Evolutionary conservation across 148 eudicot genomes (phyloP).

Genomic region (Dianthus caryophyllus): DNA sequence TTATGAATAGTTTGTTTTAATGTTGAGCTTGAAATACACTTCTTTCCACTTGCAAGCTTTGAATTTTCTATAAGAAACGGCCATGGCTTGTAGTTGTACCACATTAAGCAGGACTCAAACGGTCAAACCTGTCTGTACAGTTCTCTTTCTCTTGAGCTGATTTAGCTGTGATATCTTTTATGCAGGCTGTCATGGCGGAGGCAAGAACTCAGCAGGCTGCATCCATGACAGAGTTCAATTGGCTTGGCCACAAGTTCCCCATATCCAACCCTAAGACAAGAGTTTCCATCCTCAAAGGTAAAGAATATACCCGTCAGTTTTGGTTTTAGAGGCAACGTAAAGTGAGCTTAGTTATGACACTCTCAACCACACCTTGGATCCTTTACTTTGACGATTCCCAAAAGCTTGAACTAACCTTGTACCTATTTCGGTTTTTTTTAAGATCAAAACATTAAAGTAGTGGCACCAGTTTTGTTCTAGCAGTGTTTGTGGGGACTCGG

Average conservation of each 20-base stretch:
- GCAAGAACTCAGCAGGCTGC: constrained; percentile 99
- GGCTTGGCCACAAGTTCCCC: constrained; percentile 90
- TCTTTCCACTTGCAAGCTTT: constrained; percentile 2
- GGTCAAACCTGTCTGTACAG: not conserved
- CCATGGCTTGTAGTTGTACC: not conserved
- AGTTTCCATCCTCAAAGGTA: constrained; percentile 89
- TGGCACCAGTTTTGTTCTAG: too few species aligned
- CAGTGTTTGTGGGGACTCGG: too few species aligned
- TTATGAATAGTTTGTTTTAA: not conserved
- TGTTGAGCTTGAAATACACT: not conserved
- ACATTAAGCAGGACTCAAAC: constrained; percentile 2
- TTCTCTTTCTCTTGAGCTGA: not conserved
- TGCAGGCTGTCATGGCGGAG: constrained; percentile 94
- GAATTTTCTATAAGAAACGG: not conserved
- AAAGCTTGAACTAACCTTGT: not conserved
- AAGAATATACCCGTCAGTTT: constrained; percentile 4
- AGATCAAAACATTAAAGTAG: too few species aligned
- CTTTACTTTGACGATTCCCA: not conserved
- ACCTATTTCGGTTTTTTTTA: not conserved
- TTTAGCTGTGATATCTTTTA: constrained; percentile 23
- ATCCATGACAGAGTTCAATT: constrained; percentile 88
- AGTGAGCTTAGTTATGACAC: not conserved
- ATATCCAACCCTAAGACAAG: constrained; percentile 94
- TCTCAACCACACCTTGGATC: not conserved
- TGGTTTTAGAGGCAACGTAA: constrained; percentile 10